Evolutionary conservation across 129 eudicot species (phyloP).

Genomic region (Pulicaria dysenterica): DNA sequence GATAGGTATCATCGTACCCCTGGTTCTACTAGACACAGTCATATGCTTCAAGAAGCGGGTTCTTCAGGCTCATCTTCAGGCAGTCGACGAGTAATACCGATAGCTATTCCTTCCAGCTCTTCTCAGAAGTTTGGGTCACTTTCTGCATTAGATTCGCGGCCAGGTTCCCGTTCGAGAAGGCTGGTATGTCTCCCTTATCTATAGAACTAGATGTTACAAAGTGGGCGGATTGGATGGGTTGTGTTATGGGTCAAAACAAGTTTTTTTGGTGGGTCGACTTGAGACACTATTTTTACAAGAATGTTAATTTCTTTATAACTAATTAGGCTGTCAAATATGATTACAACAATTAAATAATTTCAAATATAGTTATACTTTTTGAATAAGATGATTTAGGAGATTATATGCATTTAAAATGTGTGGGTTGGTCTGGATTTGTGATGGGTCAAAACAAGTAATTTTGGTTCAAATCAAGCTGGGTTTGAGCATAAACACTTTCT

Average conservation of each 20-base stretch:
- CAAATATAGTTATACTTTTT: too few relatives aligned
- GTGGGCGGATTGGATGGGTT: conserved; percentile 1
- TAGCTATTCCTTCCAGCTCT: conserved; percentile 73
- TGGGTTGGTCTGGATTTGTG: too few relatives aligned
- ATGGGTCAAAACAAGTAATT: too few relatives aligned
- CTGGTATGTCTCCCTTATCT: conserved; percentile 48
- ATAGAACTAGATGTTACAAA: background rate
- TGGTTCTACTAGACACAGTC: conserved; percentile 41
- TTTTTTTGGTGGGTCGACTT: background rate
- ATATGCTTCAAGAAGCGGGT: conserved; percentile 58
- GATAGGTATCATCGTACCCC: conserved; percentile 45
- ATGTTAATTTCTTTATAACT: too few relatives aligned
- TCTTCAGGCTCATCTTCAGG: conserved; percentile 89
- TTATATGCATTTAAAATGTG: too few relatives aligned
- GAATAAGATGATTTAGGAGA: too few relatives aligned
- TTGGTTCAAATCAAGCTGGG: too few relatives aligned
- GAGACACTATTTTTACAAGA: background rate
- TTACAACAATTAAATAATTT: too few relatives aligned
- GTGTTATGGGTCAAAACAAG: background rate
- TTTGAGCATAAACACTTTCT: too few relatives aligned
- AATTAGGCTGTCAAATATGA: too few relatives aligned
- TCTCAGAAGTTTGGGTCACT: conserved; percentile 89
- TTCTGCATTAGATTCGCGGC: conserved; percentile 88
- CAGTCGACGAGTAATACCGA: conserved; percentile 43
- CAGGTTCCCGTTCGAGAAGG: conserved; percentile 70